Base-by-base conservation (phyloP, 78 protist species). In the Speleostelium caveatum region DNA sequence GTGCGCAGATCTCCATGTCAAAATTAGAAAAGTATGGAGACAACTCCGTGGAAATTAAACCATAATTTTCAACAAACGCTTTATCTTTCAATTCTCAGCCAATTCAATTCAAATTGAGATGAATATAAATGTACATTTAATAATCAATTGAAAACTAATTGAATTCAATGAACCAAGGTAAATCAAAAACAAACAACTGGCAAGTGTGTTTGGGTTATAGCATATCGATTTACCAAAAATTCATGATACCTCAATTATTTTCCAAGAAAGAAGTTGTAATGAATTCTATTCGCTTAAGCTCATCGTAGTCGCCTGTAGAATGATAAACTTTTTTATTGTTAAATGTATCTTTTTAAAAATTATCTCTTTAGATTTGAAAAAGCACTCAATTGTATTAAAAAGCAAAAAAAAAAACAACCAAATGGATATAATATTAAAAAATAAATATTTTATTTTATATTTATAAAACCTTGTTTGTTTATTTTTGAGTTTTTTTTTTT, bases 1-100 rank as follows among this genome's bases (percentile, higher is more conserved):
- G 90, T 60, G 69, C 24, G 78, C 90, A 6, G 90, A 59, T 58
- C 60, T 83, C 0, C 63, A 55, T 21, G 21, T 42, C 38, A 68
- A 69, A 41, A 83, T 83, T 22, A 35, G 26, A 32, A 56, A 68
- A 33, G 35, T 42, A 2, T 83, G 90, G 90, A 24, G 56, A 58
- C 67, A 83, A 83, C 28, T 83, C 3, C 76, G 78, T 60, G 7
- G n/a, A 0, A 24, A 66, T 30, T 32, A 56, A 41, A n/a, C 2
- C 26, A 69, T 22, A 8, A 7, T 28, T 8, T 12, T 30, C 14
- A 8, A 63, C 12, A 63, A 16, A 63, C 12, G 38, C 16, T 35
- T 63, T 12, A 63, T 35, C 3, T 12, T 35, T 12, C 14, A 63
- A 63, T 7, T 5, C 14, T 63, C 8, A 24, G 28, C 5, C 3